Conservation (phyloP, 768 basidiomycete species). For the Lenzites betulinus region DNA sequence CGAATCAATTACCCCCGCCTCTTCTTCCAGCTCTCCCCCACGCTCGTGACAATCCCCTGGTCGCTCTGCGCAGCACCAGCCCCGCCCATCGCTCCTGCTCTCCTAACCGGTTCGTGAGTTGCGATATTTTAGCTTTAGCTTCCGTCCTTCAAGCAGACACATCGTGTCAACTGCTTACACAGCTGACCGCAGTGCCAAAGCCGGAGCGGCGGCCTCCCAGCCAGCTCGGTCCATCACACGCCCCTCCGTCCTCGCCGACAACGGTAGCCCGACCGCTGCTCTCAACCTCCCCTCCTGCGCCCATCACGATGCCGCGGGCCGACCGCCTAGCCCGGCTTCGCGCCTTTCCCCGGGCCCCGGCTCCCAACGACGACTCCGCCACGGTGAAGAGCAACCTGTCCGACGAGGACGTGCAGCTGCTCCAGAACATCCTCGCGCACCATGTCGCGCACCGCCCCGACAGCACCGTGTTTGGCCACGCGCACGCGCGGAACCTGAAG, state of each 20-base stretch:
- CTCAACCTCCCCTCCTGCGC: not conserved
- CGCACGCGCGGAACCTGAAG: conserved; percentile 21
- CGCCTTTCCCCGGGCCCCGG: conserved; percentile 24
- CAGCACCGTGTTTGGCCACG: conserved; percentile 25
- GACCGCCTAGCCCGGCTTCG: conserved; percentile 12
- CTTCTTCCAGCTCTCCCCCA: too few relatives aligned
- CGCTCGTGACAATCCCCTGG: too few relatives aligned
- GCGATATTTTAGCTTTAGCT: too few relatives aligned
- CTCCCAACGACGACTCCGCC: conserved; percentile 28
- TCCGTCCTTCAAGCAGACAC: too few relatives aligned
- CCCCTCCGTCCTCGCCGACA: not conserved
- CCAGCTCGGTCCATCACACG: not conserved
- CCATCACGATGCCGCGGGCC: not conserved
- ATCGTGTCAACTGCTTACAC: not conserved
- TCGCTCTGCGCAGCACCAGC: too few relatives aligned
- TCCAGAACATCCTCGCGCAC: conserved; percentile 27
- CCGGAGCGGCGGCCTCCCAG: not conserved
- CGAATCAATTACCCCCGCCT: too few relatives aligned
- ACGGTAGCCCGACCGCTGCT: not conserved
- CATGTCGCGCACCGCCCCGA: conserved; percentile 22
- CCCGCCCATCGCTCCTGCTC: too few relatives aligned
- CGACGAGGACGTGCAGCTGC: conserved; percentile 22
- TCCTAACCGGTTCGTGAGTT: too few relatives aligned
- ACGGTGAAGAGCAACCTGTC: conserved; percentile 26
- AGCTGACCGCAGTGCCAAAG: not conserved